Evolutionary conservation across 2,329 filamentous ascomycete species (phyloP), one percentile per base, ranked within the genome.

Genomic region (Ophiostoma perfectum): DNA sequence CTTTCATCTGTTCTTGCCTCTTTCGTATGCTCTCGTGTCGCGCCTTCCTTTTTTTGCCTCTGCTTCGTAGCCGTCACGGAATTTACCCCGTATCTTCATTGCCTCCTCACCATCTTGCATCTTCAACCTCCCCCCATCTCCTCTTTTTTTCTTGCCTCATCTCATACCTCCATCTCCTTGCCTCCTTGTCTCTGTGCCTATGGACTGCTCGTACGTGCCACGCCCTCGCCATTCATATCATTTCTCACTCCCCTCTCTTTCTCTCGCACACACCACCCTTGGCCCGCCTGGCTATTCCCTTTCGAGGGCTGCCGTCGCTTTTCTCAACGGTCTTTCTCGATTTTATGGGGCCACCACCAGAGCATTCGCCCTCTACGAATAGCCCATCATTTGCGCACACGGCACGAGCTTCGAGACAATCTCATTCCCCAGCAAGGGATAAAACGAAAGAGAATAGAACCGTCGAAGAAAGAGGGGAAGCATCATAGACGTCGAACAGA

Each of bases 301-400:
- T 75, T 68, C 69, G 72, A 73, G 72, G 73, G 75, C 71, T 75
- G 42, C 67, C 67, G 62, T 55, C 64, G 80, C 77, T 79, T 69
- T 66, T 52, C 76, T 80, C 79, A 81, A 82, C 80, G 79, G 78
- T 77, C 76, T 71, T 79, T 80, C 76, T 79, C 41, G 42, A 78
- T 79, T 78, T 76, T 79, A 78, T 78, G 80, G 80, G 78, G 74
- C 80, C 73, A 73, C 72, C 73, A 72, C 81, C 80, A 80, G 79
- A 81, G 78, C 77, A 79, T 81, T 81, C 77, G 79, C 76, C 77
- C 75, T 78, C 76, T 76, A 49, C 67, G n/a, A 58, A 44, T 77
- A 42, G 58, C 60, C 27, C 47, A 27, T 65, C 52, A 47, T 41
- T 68, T 68, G 49, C 41, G 39, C 41, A 27, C 62, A 27, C 62